These are phyloP conservation scores for Populus deltoides DNA, from an alignment of 345 rosid species.

Conservation along the genomic window DNA sequence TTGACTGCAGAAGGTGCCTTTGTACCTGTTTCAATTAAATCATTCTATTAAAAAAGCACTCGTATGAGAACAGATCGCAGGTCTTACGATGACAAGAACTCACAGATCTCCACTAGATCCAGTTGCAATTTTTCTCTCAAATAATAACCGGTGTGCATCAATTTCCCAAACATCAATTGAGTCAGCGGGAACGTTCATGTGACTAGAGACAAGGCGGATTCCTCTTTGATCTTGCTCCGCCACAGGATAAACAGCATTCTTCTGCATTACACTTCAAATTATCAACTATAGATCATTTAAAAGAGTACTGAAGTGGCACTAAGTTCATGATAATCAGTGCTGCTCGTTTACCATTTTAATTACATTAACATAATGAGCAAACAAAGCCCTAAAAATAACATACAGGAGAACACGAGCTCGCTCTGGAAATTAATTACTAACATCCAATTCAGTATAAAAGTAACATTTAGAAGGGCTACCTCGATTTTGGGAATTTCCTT, in stretches of 20 bases:
- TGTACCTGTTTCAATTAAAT: conserved; percentile 25
- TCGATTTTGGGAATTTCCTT: conserved; percentile 47
- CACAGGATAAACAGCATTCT: conserved; percentile 26
- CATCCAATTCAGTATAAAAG: neutral
- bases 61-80: neutral
- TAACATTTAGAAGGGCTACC: conserved; percentile 33
- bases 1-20: conserved; percentile 32
- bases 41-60: conserved; percentile 1
- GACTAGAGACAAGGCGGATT: conserved; percentile 18
- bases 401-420: neutral
- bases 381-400: neutral
- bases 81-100: conserved; percentile 20
- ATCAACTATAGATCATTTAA: conserved; percentile 20
- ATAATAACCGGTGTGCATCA: conserved; percentile 35
- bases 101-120: conserved; percentile 45
- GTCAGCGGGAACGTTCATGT: conserved; percentile 36
- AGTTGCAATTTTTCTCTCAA: conserved; percentile 37
- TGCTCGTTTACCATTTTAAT: neutral
- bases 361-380: neutral
- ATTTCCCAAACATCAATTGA: conserved; percentile 61
- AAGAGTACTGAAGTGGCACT: neutral
- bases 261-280: conserved; percentile 44
- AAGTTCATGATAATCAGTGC: neutral
- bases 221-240: conserved; percentile 33
- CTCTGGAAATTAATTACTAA: neutral